These are phyloP conservation scores for Rosa persica DNA, from an alignment of 306 rosid genomes.

Conservation along the genomic window DNA sequence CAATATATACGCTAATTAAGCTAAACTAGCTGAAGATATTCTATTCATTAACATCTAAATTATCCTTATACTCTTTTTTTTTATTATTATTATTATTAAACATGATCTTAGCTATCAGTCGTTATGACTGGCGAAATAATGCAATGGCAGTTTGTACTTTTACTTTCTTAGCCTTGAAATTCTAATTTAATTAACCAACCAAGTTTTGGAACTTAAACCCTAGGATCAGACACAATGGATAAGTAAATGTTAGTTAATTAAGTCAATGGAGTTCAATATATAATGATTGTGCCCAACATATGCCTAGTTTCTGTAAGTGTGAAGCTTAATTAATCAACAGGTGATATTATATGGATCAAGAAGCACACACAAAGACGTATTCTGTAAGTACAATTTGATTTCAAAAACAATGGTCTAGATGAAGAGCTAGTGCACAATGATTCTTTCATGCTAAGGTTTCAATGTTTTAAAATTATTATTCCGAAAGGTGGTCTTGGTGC, in stretches of 20 bases:
- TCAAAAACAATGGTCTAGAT: background rate
- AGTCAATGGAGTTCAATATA: background rate
- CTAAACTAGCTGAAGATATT: background rate
- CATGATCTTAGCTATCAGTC: background rate
- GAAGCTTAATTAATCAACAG: background rate
- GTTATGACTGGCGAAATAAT: background rate
- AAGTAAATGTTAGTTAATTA: background rate
- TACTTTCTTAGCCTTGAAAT: background rate
- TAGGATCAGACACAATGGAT: background rate
- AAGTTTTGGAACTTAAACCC: background rate
- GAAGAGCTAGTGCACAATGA: background rate
- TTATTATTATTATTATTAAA: background rate
- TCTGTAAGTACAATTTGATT: background rate
- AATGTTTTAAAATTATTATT: background rate
- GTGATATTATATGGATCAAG: background rate
- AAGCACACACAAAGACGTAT: background rate
- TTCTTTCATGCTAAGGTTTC: constrained; percentile 23
- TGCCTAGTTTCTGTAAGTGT: background rate
- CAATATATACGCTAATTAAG: background rate
- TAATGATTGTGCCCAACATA: too few species aligned
- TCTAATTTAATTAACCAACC: background rate
- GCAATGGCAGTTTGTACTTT: background rate
- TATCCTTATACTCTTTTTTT: background rate
- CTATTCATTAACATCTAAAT: background rate
- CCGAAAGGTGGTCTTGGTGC: background rate